Base-by-base conservation (phyloP, 2,329 filamentous ascomycete species). In the Westerdykella sp. region DNA sequence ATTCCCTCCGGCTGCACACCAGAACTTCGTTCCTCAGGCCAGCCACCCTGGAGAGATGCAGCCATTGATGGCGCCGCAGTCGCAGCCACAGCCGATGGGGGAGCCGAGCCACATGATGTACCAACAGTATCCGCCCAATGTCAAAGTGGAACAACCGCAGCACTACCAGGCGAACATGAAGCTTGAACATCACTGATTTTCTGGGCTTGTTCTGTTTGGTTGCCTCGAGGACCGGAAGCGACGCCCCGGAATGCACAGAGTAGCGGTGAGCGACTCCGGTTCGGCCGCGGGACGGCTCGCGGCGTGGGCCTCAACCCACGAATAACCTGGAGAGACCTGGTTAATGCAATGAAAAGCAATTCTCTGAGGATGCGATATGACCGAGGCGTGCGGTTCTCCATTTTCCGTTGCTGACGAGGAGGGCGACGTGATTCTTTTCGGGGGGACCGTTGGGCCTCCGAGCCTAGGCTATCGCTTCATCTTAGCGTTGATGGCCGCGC, bases 181-280 rank as follows among this genome's bases (percentile, higher is more conserved):
- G 25, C 25, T 28, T 28, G 25, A 28, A 9, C 25, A 28, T 28
- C 25, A 28, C 25, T 28, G 25, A 28, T 28, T 14, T 12, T 6
- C 32, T 35, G 10, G 32, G 7, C n/a, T 12, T 35, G 9, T 18
- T 28, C 7, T 14, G 32, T 35, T 32, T 13, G 32, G n/a, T 18
- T 14, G 32, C 32, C 32, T 18, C 9, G 32, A 18, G 15, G 13
- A 3, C 32, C 32, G 6, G n/a, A 5, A 18, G 32, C 32, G 16
- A 13, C 16, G 32, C n/a, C 32, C n/a, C 32, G 89, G 34, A 80
- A 52, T 95, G 95, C 62, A 89, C 95, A 70, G 87, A 35, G 25
- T 28, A 28, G 32, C 32, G 32, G 32, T 35, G 32, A 35, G 32
- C 32, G 9, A 35, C 32, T 5, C 32, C 5, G 16, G n/a, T 9